A percentile compares a stretch with the other conserved stretches of the same genome.
Conservation (phyloP, 441 rosid species). For the Gossypium davidsonii region DNA sequence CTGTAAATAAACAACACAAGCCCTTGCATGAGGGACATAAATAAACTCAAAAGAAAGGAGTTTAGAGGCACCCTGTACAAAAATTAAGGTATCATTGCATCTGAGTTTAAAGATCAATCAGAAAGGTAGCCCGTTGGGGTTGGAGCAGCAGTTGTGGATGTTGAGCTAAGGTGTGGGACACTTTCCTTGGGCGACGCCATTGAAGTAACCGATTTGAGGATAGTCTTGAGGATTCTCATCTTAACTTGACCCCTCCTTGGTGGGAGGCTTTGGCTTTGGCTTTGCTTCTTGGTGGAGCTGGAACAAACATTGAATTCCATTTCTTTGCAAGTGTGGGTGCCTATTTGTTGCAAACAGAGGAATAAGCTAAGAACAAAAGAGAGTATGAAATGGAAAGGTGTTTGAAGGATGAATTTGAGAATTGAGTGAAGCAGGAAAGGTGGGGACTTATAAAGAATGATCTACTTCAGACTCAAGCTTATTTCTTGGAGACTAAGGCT, state of each 20-base stretch:
- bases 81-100: background rate
- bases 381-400: background rate
- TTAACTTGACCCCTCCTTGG: slow-evolving; percentile 24
- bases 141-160: slow-evolving; percentile 12
- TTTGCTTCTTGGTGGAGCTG: background rate
- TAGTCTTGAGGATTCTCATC: slow-evolving; percentile 12
- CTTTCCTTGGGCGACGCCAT: background rate
- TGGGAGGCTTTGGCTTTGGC: slow-evolving; percentile 3
- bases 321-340: background rate
- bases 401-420: background rate
- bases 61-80: background rate
- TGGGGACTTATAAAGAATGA: background rate
- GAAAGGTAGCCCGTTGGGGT: slow-evolving; percentile 18
- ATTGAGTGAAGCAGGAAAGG: background rate
- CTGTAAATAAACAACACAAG: background rate
- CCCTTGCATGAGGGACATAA: background rate
- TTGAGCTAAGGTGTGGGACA: background rate
- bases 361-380: background rate
- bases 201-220: slow-evolving; percentile 10
- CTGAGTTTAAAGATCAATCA: background rate
- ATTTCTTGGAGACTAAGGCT: background rate
- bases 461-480: background rate
- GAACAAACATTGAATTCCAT: background rate
- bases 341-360: background rate
- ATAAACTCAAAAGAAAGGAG: background rate